Percentiles rank a stretch among this genome's conserved stretches.
Conservation (phyloP, 2,329 filamentous ascomycete species). For the Atkinsonella texensis region DNA sequence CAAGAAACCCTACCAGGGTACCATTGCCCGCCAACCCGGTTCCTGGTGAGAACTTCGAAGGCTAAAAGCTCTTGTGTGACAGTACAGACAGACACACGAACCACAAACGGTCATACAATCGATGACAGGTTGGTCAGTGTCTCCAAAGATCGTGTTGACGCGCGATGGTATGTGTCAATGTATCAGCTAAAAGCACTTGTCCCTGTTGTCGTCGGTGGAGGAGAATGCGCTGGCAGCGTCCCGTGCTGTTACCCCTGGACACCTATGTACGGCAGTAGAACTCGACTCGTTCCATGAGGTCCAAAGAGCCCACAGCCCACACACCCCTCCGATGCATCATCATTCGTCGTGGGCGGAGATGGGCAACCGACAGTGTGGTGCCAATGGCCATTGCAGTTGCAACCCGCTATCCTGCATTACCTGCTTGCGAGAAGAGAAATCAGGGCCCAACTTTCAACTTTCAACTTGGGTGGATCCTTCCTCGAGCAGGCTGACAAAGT, state of each 20-base stretch:
- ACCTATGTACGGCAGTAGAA: neutral
- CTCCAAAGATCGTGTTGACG: too few relatives aligned
- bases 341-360: neutral
- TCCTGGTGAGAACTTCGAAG: too few relatives aligned
- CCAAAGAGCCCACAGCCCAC: neutral
- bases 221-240: neutral
- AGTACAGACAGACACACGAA: too few relatives aligned
- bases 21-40: too few relatives aligned
- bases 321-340: neutral
- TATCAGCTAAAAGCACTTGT: too few relatives aligned
- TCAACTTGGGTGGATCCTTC: too few relatives aligned
- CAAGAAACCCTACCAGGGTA: too few relatives aligned
- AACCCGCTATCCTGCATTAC: slow-evolving; percentile 1
- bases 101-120: too few relatives aligned
- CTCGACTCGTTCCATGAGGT: neutral
- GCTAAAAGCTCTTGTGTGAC: too few relatives aligned
- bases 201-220: neutral
- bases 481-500: too few relatives aligned
- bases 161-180: too few relatives aligned
- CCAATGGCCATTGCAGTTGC: slow-evolving; percentile 8
- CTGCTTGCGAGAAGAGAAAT: neutral
- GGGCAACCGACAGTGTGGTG: slow-evolving; percentile 12
- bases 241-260: neutral
- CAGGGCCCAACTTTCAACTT: neutral
- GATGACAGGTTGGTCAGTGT: too few relatives aligned